Percentiles rank a stretch among this genome's conserved stretches.
Evolutionary conservation across 805 yeast genomes (phyloP).

Genomic region (Metschnikowia similis): DNA sequence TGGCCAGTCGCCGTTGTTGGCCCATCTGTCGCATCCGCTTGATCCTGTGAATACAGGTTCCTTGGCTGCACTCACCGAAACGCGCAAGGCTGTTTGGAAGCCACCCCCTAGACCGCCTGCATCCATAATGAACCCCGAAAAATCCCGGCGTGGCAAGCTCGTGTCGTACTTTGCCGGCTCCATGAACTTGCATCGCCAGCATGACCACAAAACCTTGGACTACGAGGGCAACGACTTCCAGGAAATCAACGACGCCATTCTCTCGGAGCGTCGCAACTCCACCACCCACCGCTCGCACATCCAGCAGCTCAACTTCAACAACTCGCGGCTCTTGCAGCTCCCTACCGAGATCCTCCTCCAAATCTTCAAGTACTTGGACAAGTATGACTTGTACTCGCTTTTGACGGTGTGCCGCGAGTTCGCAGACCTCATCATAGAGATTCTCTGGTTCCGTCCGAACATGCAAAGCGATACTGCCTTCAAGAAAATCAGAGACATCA

Average conservation of each 20-base stretch:
- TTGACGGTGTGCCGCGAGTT: conserved; percentile 77
- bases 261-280: conserved; percentile 24
- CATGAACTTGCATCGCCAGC: conserved; percentile 8
- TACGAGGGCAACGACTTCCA: conserved; percentile 30
- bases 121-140: not conserved
- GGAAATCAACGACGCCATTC: conserved; percentile 33
- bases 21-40: too few relatives aligned
- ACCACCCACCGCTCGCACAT: conserved; percentile 19
- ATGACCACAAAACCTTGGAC: conserved; percentile 22
- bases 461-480: conserved; percentile 50
- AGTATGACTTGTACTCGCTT: conserved; percentile 57
- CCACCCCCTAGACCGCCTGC: too few relatives aligned
- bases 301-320: conserved; percentile 20
- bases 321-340: conserved; percentile 41
- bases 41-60: too few relatives aligned
- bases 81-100: too few relatives aligned
- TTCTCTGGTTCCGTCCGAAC: conserved; percentile 84
- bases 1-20: too few relatives aligned
- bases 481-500: conserved; percentile 51
- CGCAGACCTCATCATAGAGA: conserved; percentile 72
- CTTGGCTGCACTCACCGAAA: too few relatives aligned
- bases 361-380: conserved; percentile 59
- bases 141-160: conserved; percentile 12
- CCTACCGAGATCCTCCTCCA: conserved; percentile 62
- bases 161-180: conserved; percentile 13